These are phyloP conservation scores for Sphagnum contortum DNA, from an alignment of 225 moss, liverwort and hornwort species.

Conservation along the genomic window DNA sequence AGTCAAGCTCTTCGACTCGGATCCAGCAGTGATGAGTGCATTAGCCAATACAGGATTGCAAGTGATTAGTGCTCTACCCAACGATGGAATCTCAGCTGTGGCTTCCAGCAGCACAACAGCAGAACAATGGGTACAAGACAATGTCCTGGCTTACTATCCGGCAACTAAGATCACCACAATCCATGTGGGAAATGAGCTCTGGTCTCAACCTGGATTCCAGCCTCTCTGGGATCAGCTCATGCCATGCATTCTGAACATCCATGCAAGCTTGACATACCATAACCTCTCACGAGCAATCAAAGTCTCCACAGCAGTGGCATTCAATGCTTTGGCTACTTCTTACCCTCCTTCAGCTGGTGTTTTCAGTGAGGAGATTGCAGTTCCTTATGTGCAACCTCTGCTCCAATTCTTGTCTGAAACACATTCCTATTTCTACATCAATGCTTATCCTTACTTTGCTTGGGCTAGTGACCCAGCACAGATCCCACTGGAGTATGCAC, in stretches of 20 bases:
- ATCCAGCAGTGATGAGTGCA: slow-evolving; percentile 16
- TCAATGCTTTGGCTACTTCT: slow-evolving; percentile 48
- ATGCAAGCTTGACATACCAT: slow-evolving; percentile 38
- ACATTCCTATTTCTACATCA: slow-evolving; percentile 57
- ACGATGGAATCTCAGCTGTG: slow-evolving; percentile 9
- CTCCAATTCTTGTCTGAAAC: slow-evolving; percentile 52
- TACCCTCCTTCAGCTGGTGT: slow-evolving; percentile 65
- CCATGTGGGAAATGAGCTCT: slow-evolving; percentile 72
- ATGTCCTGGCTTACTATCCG: slow-evolving; percentile 45
- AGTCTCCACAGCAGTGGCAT: slow-evolving; percentile 63
- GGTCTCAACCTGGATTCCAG: slow-evolving; percentile 38
- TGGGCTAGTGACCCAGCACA: slow-evolving; percentile 55
- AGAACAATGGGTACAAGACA: slow-evolving; percentile 66
- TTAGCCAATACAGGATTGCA: slow-evolving; percentile 17
- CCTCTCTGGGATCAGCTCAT: slow-evolving; percentile 31
- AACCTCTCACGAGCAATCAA: slow-evolving; percentile 53
- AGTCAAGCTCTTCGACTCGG: slow-evolving; percentile 33
- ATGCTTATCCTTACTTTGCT: slow-evolving; percentile 79
- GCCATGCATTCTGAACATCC: slow-evolving; percentile 70
- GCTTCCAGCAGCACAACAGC: slow-evolving; percentile 12
- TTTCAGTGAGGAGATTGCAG: slow-evolving; percentile 42
- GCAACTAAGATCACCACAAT: slow-evolving; percentile 52
- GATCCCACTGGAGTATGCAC: slow-evolving; percentile 64
- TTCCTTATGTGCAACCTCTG: slow-evolving; percentile 62
- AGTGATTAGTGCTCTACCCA: neutral